phyloP scores from a whole-genome alignment of 768 basidiomycete species.

The Leccinum subgranulosum region DNA sequence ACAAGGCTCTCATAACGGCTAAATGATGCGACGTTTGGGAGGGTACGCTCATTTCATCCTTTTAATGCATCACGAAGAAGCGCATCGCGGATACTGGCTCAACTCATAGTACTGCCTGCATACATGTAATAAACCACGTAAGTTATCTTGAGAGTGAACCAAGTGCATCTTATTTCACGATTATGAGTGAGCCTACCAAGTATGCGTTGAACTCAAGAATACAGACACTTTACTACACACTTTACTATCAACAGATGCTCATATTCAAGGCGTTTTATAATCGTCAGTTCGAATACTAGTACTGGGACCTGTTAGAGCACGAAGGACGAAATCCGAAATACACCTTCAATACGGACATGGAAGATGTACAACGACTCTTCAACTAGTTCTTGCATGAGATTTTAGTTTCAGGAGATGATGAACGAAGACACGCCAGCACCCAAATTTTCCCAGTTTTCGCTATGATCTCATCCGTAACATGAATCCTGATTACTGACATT shows the following conservation, averaged over 20 bases:
- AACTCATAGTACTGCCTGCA: neutral
- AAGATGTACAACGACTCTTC: too few relatives aligned
- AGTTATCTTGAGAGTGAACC: neutral
- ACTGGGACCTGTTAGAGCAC: too few relatives aligned
- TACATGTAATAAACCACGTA: constrained; percentile 1
- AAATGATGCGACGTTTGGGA: constrained; percentile 15
- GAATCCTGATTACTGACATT: too few relatives aligned
- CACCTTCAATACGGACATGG: too few relatives aligned
- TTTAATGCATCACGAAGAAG: neutral
- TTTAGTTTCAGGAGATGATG: too few relatives aligned
- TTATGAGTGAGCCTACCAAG: constrained; percentile 19
- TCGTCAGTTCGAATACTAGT: too few relatives aligned
- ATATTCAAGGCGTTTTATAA: constrained; percentile 35
- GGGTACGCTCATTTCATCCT: constrained; percentile 6
- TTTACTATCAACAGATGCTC: constrained; percentile 26
- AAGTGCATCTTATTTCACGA: neutral
- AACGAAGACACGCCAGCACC: too few relatives aligned
- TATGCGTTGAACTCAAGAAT: neutral
- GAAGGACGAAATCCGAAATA: too few relatives aligned
- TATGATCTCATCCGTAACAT: too few relatives aligned
- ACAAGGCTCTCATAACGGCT: constrained; percentile 35
- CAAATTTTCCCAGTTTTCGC: too few relatives aligned
- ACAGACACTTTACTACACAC: neutral
- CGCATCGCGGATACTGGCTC: neutral
- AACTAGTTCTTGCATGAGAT: too few relatives aligned